Evolutionary conservation across 75 land plant genomes (phyloP), one percentile per base, ranked within the genome.

Genomic region (Chamaecyparis obtusa): DNA sequence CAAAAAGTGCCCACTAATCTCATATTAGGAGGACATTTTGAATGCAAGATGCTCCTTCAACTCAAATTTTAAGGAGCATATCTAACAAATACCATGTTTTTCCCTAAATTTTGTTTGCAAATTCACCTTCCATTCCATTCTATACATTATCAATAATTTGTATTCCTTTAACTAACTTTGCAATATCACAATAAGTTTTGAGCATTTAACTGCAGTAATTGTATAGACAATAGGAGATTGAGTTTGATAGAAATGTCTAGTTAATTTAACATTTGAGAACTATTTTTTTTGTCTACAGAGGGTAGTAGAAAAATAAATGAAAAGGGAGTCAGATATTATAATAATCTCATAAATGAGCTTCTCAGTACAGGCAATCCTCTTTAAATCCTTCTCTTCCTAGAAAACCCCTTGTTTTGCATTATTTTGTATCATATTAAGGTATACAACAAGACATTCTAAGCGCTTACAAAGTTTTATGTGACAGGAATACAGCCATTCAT

Each of bases 401-500:
- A 17, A 64, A 64, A 64, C 27, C n/a, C 69, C 39, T n/a, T 33
- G 33, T 24, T 46, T 37, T 64, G 36, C 46, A 55, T 57, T 33
- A 17, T 41, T 69, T 21, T 33, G 69, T 7, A 24, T 64, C 9
- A 64, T 64, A 64, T n/a, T 36, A 39, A 69, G 86, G 43, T 83
- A 54, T 24, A 77, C 75, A 85, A 85, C 88, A 86, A 79, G 13
- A 41, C 30, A 27, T 32, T 33, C 43, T 84, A 43, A 56, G 37
- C 48, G 46, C 19, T 78, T 8, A 1, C n/a, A n/a, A 64, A 0
- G 30, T 64, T 86, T 54, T 16, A 9, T 67, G 41, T 16, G 60
- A 55, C 88, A 94, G 95, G 94, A 27, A 91, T 94, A 46, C 84
- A 89, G 56, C 96, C 94, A n/a, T 95, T 90, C 85, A 92, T 91